Conservation (phyloP, 805 yeast species). For the Saturnispora serradocipensis region DNA sequence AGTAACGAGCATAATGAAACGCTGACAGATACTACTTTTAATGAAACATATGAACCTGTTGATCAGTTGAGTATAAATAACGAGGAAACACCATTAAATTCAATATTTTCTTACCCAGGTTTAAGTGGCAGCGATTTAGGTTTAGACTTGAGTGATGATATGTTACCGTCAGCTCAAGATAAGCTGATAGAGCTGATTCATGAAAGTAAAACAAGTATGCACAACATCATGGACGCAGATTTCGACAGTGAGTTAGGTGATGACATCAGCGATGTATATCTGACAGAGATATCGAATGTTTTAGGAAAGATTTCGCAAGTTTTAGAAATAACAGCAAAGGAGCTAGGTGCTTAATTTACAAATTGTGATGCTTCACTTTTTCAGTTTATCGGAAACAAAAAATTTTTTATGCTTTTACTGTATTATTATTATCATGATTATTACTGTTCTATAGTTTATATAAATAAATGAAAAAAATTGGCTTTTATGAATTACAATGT, state of each 20-base stretch:
- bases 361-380: background rate
- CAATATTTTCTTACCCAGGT: slow-evolving; percentile 2
- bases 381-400: background rate
- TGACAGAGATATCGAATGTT: background rate
- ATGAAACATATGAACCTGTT: slow-evolving; percentile 2
- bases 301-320: slow-evolving; percentile 2
- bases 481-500: background rate
- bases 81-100: background rate
- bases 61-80: background rate
- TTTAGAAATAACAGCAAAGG: background rate
- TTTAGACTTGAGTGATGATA: background rate
- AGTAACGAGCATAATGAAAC: slow-evolving; percentile 3
- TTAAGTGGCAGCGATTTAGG: background rate
- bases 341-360: background rate
- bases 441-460: background rate
- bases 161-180: background rate
- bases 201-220: slow-evolving; percentile 1
- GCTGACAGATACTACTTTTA: slow-evolving; percentile 5
- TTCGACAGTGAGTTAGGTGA: slow-evolving; percentile 1
- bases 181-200: background rate
- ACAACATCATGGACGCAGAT: background rate
- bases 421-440: background rate
- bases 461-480: background rate
- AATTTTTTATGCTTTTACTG: background rate
- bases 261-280: background rate